Percentiles rank a stretch among this genome's conserved stretches.
Conservation (phyloP, 78 protist species). For the Cyanophora paradoxa region DNA sequence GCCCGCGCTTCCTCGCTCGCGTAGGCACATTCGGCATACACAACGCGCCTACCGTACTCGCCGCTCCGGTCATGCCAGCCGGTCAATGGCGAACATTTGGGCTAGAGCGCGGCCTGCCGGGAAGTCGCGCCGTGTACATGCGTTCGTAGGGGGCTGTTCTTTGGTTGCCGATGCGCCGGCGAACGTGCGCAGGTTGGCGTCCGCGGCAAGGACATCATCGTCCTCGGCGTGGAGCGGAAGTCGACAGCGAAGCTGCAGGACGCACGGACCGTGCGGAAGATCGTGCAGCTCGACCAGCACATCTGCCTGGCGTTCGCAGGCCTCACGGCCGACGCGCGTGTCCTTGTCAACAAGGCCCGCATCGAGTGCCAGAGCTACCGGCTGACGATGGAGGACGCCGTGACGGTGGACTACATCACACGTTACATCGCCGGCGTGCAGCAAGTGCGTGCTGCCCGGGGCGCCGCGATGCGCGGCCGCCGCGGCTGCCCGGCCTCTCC, state of each 20-base stretch:
- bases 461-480: too few species aligned
- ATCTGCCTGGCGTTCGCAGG: constrained; percentile 87
- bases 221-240: constrained; percentile 52
- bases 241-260: constrained; percentile 66
- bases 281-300: constrained; percentile 89
- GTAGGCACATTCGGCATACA: too few species aligned
- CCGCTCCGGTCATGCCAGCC: too few species aligned
- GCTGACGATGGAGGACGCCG: constrained; percentile 88
- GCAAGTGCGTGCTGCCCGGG: too few species aligned
- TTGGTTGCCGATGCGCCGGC: too few species aligned
- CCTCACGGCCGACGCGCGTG: constrained; percentile 95
- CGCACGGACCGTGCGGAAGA: constrained; percentile 93
- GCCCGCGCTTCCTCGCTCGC: background rate
- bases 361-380: constrained; percentile 93
- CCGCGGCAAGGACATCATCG: constrained; percentile 81
- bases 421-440: constrained; percentile 50
- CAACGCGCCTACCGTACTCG: too few species aligned
- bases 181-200: constrained; percentile 83
- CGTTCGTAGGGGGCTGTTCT: too few species aligned
- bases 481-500: too few species aligned
- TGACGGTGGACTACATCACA: constrained; percentile 65
- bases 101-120: too few species aligned
- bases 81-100: too few species aligned
- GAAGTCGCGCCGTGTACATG: too few species aligned
- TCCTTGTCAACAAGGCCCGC: constrained; percentile 83